Percentiles rank a stretch among this genome's conserved stretches.
Evolutionary conservation across 2,329 filamentous ascomycete species (phyloP).

Genomic region (Drechslerella stenobrocha): DNA sequence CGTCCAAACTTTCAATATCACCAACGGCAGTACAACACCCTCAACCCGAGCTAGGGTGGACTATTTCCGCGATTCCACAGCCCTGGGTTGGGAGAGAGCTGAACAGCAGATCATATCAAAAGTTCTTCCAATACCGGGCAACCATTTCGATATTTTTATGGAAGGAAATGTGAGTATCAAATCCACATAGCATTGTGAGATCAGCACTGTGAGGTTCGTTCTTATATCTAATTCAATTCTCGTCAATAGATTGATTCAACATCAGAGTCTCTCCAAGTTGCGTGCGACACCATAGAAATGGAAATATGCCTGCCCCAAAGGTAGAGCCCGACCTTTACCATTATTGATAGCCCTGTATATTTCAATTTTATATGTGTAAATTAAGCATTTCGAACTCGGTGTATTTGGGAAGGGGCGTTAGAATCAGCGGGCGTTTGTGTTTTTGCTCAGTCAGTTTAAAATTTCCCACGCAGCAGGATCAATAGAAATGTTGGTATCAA

Average conservation of each 20-base stretch:
- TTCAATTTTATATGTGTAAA: neutral
- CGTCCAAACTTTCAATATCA: neutral
- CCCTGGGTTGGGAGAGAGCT: conserved; percentile 18
- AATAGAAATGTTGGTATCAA: neutral
- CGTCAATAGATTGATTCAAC: conserved; percentile 12
- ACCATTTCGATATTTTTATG: conserved; percentile 21
- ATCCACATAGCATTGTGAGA: neutral
- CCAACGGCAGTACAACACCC: neutral
- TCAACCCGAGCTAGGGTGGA: conserved; percentile 7
- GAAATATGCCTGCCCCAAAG: neutral
- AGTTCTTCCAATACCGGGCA: conserved; percentile 12
- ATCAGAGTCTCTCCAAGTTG: conserved; percentile 1
- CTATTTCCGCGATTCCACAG: conserved; percentile 14
- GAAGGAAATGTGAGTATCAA: conserved; percentile 18
- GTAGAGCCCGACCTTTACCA: neutral
- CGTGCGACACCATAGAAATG: conserved; percentile 6
- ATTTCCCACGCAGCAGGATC: neutral
- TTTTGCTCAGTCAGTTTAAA: conserved; percentile 1
- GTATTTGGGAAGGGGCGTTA: neutral
- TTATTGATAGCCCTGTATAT: neutral
- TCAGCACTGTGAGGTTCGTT: neutral
- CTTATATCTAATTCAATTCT: neutral
- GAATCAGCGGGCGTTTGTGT: neutral
- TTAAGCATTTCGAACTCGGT: neutral
- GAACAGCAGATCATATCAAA: conserved; percentile 10